phyloP scores from a whole-genome alignment of 148 eudicot species.

The Camellia japonica region DNA sequence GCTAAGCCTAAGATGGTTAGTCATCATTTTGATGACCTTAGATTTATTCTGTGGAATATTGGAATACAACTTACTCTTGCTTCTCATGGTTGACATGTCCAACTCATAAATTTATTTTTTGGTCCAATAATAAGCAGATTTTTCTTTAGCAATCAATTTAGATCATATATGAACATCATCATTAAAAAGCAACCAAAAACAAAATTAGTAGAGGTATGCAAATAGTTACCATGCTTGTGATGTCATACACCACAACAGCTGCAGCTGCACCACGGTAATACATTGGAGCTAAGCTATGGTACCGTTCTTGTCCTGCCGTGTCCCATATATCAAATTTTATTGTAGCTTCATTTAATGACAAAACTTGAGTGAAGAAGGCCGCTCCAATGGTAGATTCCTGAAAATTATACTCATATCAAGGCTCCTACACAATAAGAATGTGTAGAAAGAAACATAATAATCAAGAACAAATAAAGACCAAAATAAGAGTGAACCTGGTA shows the following conservation, averaged over 20 bases:
- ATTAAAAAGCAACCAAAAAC: background rate
- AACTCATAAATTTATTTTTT: too few relatives aligned
- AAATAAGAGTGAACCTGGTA: slow-evolving; percentile 46
- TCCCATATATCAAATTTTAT: slow-evolving; percentile 83
- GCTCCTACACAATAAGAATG: background rate
- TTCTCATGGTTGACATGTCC: too few relatives aligned
- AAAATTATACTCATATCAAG: slow-evolving; percentile 9
- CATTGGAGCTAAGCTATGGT: slow-evolving; percentile 87
- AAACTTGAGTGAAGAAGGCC: slow-evolving; percentile 73
- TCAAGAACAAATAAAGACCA: background rate
- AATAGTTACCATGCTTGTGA: slow-evolving; percentile 49
- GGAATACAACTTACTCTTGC: too few relatives aligned
- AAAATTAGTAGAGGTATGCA: background rate
- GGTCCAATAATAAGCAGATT: too few relatives aligned
- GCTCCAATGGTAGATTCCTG: slow-evolving; percentile 83
- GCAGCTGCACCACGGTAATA: slow-evolving; percentile 82
- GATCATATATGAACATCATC: background rate
- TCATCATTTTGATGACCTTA: background rate
- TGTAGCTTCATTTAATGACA: slow-evolving; percentile 52
- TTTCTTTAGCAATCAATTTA: too few relatives aligned
- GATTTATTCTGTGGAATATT: too few relatives aligned
- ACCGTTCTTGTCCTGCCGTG: slow-evolving; percentile 81
- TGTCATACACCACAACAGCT: slow-evolving; percentile 70
- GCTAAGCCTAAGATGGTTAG: background rate
- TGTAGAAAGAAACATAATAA: background rate